Evolutionary conservation across 2,329 filamentous ascomycete species (phyloP), one percentile per base, ranked within the genome.

Genomic region (Ophiocordyceps robertsii): DNA sequence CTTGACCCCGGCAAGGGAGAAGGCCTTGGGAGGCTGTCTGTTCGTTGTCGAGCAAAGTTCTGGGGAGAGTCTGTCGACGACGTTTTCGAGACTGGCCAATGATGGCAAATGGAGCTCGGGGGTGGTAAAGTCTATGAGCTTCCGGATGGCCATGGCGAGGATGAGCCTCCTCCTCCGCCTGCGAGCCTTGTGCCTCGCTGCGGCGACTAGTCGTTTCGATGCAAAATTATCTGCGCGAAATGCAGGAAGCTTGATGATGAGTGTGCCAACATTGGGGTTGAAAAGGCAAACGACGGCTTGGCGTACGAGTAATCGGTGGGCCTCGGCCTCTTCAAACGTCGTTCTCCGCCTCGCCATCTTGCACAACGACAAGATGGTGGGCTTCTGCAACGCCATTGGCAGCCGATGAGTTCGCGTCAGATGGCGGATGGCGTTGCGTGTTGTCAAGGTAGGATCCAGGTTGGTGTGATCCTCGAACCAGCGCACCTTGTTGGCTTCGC

Each of bases 381-480:
- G 64, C 43, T 79, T 77, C 46, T 75, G 75, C 3, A 96, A 63
- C 0, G 88, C 86, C 10, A 58, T 58, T 0, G 92, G 90, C 4
- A 96, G 64, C 3, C 59, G 54, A 44, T 80, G 62, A 5, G 71
- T 61, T 24, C 67, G 63, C 17, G 75, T 69, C 37, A 94, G 58
- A 56, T 82, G 66, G 29, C 90, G 77, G 32, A 95, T 68, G 0
- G 90, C 80, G 54, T 98, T 98, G 32, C 92, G 76, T 37, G 72
- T 63, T 0, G 92, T 95, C 45, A 93, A 63, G 0, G 80, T 87
- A 9, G 69, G 72, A 53, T 95, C 83, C 14, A 68, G 60, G 55
- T 98, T 98, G 2, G 89, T 95, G 36, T 69, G 65, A 57, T 98
- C 92, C 56, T 92, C 85, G 48, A 87, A 84, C 83, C 86, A 96